phyloP scores from a whole-genome alignment of 1,284 basidiomycete genomes.

The Agroathelia rolfsii region DNA sequence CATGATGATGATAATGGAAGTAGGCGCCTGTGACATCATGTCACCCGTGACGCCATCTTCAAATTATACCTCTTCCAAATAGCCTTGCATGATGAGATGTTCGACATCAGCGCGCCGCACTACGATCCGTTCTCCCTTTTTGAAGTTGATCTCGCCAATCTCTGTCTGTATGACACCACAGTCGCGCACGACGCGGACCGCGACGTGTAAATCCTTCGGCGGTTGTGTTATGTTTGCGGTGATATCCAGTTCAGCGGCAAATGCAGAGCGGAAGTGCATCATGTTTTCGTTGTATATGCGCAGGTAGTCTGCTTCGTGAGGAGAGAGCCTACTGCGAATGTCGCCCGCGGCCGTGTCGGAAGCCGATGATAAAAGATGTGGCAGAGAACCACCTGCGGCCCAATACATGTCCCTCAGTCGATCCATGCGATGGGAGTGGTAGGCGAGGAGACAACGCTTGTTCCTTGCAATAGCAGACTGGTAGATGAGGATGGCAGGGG shows the following conservation, averaged over 20 bases:
- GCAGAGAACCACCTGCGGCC: conserved; percentile 85
- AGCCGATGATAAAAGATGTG: conserved; percentile 69
- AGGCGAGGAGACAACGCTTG: conserved; percentile 89
- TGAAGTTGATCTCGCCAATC: conserved; percentile 78
- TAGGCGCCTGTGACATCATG: too few species aligned
- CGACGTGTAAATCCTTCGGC: conserved; percentile 74
- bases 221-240: conserved; percentile 69
- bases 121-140: conserved; percentile 81
- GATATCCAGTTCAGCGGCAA: conserved; percentile 80
- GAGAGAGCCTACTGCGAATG: conserved; percentile 70
- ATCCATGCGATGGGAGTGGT: conserved; percentile 79
- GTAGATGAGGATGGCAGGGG: conserved; percentile 74
- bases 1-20: too few species aligned
- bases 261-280: conserved; percentile 79
- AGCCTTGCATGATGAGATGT: conserved; percentile 86
- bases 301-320: conserved; percentile 87
- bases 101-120: conserved; percentile 83
- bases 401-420: conserved; percentile 82
- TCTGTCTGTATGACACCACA: conserved; percentile 89
- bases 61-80: conserved; percentile 60
- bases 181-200: conserved; percentile 72
- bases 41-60: too few species aligned
- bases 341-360: too few species aligned
- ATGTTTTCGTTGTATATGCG: conserved; percentile 74
- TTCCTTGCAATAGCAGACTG: conserved; percentile 85